Base-by-base conservation (phyloP, 352 stramenopile species). In the Phytophthora brassicae region DNA sequence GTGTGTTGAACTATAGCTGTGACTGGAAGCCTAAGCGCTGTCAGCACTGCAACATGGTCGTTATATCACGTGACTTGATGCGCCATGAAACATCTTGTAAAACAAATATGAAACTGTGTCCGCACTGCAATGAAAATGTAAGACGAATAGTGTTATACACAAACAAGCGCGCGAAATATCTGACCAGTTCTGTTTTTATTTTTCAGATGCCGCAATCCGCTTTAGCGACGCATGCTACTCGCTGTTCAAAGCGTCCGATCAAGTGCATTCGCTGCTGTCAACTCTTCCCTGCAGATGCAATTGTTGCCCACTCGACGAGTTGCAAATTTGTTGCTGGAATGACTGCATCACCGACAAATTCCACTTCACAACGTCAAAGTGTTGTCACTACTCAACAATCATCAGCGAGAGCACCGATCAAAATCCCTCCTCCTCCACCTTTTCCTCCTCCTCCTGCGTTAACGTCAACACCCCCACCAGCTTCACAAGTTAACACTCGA, bases 191-290 rank as follows among this genome's bases (percentile, higher is more conserved):
- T 68, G 3, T 0, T n/a, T 0, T 39, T 6, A 14, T 59, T 38
- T n/a, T 22, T 6, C 51, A 92, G 83, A 85, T 90, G 75, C 54
- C 77, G 0, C 78, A 75, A 36, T 70, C 79, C 8, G 64, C 70
- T 14, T 61, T 89, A 31, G 50, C 66, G 1, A 59, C 64, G 0
- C 84, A 92, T 58, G 76, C 75, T 17, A 69, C 70, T 39, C 77
- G 82, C 26, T 93, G 84, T 23, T 68, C 79, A 8, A 91, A 91
- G 62, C 78, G 84, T 2, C 82, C 82, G 3, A 91, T 93, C 59
- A 93, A 93, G 55, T 91, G 84, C 41, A 91, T 90, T 67, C 84
- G 84, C 17, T 93, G 84, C 58, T 89, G 77, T 28, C 77, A 93
- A 47, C 70, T 88, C 31, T 90, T 91, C 46, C 79, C 84, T 13